Conservation (phyloP, 768 basidiomycete species). For the Lenzites betulinus region DNA sequence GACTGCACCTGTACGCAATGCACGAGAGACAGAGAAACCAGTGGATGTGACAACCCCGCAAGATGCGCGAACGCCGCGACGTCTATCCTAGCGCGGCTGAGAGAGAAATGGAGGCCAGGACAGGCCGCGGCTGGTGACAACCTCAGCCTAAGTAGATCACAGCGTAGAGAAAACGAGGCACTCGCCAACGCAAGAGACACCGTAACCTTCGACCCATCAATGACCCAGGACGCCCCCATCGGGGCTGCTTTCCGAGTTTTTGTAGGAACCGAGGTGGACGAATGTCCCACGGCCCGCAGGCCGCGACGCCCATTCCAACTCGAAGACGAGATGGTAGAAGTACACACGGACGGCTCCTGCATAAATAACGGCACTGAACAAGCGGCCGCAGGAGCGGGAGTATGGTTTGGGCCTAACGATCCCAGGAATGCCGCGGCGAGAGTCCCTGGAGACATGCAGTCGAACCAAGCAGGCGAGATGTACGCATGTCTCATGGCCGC, state of each 20-base stretch:
- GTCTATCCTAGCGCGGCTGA: background rate
- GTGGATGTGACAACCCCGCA: background rate
- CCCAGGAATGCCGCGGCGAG: background rate
- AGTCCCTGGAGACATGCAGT: background rate
- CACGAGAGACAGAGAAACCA: background rate
- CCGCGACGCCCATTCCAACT: background rate
- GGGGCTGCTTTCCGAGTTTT: too few relatives aligned
- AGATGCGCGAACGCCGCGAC: background rate
- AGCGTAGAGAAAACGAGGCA: too few relatives aligned
- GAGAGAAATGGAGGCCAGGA: background rate
- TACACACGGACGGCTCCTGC: conserved; percentile 1
- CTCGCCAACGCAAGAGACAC: too few relatives aligned
- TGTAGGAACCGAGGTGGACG: too few relatives aligned
- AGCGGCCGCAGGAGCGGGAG: background rate
- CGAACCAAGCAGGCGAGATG: background rate
- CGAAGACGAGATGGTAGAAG: background rate
- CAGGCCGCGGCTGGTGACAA: too few relatives aligned
- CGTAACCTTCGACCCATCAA: too few relatives aligned
- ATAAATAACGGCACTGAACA: background rate
- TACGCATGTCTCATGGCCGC: background rate
- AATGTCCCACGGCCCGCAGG: too few relatives aligned
- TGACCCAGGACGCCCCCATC: background rate
- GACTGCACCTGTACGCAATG: background rate
- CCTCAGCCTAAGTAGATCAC: too few relatives aligned
- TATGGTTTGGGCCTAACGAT: background rate